Evolutionary conservation across 2,329 filamentous ascomycete species (phyloP).

Genomic region (Triangularia verruculosa): DNA sequence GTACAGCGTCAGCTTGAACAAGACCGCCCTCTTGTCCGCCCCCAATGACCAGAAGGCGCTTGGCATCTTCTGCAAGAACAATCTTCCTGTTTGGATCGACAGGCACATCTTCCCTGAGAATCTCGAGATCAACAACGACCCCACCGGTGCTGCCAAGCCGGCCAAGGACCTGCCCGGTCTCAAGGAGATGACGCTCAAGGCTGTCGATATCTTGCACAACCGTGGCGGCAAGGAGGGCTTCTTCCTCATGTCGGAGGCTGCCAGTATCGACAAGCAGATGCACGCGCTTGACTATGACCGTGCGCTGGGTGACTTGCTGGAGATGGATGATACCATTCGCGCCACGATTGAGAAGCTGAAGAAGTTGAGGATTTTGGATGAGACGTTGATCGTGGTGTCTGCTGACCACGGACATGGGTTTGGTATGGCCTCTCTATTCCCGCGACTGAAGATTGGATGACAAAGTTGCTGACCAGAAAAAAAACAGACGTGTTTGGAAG

Average conservation of each 20-base stretch:
- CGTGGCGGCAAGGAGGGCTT: slow-evolving; percentile 68
- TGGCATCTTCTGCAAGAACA: slow-evolving; percentile 72
- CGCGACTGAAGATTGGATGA: not conserved
- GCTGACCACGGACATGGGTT: slow-evolving; percentile 91
- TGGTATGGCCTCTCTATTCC: not conserved
- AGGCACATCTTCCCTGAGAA: slow-evolving; percentile 76
- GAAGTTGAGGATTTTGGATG: slow-evolving; percentile 62
- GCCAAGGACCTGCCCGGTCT: slow-evolving; percentile 76
- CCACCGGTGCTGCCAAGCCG: slow-evolving; percentile 59
- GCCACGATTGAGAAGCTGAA: slow-evolving; percentile 70
- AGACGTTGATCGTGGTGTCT: slow-evolving; percentile 76
- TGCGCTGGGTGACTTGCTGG: slow-evolving; percentile 77
- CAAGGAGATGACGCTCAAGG: slow-evolving; percentile 88
- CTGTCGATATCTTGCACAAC: slow-evolving; percentile 71
- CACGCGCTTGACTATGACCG: slow-evolving; percentile 82
- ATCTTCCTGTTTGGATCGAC: slow-evolving; percentile 83
- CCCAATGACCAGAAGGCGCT: slow-evolving; percentile 62
- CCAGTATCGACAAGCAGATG: slow-evolving; percentile 89
- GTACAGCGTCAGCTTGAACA: slow-evolving; percentile 71
- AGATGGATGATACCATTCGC: slow-evolving; percentile 79
- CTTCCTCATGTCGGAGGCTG: slow-evolving; percentile 85
- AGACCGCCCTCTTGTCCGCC: slow-evolving; percentile 62
- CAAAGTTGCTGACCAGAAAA: not conserved
- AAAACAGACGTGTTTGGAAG: slow-evolving; percentile 63
- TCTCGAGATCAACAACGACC: slow-evolving; percentile 65